phyloP scores from a whole-genome alignment of 305 asterid genomes.

The Nicotiana rustica region DNA sequence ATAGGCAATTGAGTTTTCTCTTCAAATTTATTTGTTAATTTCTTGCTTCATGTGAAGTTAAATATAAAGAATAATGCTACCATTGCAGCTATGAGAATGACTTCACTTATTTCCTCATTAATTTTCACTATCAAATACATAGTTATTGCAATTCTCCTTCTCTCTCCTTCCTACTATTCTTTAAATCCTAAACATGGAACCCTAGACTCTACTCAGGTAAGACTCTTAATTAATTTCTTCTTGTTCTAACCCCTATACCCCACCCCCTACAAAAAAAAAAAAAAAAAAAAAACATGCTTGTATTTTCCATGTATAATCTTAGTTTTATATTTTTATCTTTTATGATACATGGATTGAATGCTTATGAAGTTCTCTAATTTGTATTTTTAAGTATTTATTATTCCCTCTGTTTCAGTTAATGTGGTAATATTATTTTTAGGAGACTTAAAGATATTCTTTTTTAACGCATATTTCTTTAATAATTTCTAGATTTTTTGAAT shows the following conservation, averaged over 20 bases:
- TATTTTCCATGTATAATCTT: background rate
- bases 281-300: too few species aligned
- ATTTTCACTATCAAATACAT: conserved; percentile 33
- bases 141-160: conserved; percentile 39
- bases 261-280: too few species aligned
- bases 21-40: background rate
- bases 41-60: conserved; percentile 23
- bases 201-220: conserved; percentile 39
- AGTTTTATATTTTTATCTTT: too few species aligned
- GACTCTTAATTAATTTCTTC: background rate
- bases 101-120: conserved; percentile 45
- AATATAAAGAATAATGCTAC: conserved; percentile 48
- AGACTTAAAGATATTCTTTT: too few species aligned
- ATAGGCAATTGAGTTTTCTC: conserved; percentile 16
- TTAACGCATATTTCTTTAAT: too few species aligned
- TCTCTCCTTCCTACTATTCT: conserved; percentile 44
- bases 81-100: conserved; percentile 48
- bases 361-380: background rate
- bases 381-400: too few species aligned
- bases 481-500: too few species aligned
- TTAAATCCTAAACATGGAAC: conserved; percentile 42
- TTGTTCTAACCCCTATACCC: background rate
- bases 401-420: too few species aligned
- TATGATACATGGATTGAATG: background rate
- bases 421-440: too few species aligned